A percentile compares a stretch with the other conserved stretches of the same genome.
These are phyloP conservation scores for Naumovozyma dairenensis DNA, from an alignment of 805 yeast genomes.

Conservation along the genomic window DNA sequence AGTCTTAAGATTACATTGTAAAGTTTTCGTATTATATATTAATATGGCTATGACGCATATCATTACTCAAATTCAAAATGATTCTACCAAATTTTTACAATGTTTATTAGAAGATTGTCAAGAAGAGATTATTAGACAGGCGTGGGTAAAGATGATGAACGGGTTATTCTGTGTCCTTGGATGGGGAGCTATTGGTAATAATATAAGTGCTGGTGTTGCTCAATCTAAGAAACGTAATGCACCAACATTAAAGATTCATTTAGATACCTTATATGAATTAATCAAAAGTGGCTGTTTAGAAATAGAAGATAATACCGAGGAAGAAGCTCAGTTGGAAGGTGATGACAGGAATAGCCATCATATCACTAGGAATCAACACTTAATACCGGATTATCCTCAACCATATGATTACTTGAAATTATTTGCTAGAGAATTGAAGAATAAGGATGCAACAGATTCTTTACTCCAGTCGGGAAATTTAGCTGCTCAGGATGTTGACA, in stretches of 20 bases:
- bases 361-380: slow-evolving; percentile 29
- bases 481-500: slow-evolving; percentile 18
- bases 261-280: slow-evolving; percentile 34
- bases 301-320: background rate
- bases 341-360: background rate
- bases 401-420: slow-evolving; percentile 58
- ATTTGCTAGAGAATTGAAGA: slow-evolving; percentile 35
- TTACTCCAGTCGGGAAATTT: slow-evolving; percentile 1
- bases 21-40: slow-evolving; percentile 57
- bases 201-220: slow-evolving; percentile 12
- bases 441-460: slow-evolving; percentile 14
- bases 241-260: slow-evolving; percentile 22
- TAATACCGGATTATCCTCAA: slow-evolving; percentile 46
- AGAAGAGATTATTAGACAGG: slow-evolving; percentile 45
- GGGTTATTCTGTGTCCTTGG: slow-evolving; percentile 62
- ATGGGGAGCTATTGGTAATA: slow-evolving; percentile 42
- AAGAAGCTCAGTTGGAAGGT: slow-evolving; percentile 1
- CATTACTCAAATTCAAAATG: slow-evolving; percentile 60
- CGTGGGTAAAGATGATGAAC: slow-evolving; percentile 61
- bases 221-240: slow-evolving; percentile 18
- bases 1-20: slow-evolving; percentile 50
- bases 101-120: slow-evolving; percentile 48
- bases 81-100: slow-evolving; percentile 58
- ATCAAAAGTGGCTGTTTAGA: slow-evolving; percentile 34
- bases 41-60: slow-evolving; percentile 94